Conservation (phyloP, 345 rosid genomes). For the Citrus reticulata region DNA sequence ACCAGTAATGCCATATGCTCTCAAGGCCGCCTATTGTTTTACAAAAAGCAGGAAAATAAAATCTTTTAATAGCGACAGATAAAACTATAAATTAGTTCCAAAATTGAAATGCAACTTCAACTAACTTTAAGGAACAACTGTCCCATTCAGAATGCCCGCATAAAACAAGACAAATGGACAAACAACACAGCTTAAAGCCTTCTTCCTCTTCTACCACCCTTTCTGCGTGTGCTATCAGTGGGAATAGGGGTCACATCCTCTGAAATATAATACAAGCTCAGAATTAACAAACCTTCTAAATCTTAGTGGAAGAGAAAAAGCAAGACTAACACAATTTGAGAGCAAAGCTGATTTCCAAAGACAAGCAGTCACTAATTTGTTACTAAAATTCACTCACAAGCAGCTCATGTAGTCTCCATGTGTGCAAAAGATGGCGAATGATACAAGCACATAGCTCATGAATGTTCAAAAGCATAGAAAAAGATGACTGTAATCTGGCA, state of each 20-base stretch:
- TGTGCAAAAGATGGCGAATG: not conserved
- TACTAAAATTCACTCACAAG: not conserved
- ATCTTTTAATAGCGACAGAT: not conserved
- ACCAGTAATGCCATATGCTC: not conserved
- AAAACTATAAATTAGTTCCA: conserved; percentile 4
- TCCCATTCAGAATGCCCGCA: not conserved
- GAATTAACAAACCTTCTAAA: not conserved
- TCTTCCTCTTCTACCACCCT: conserved; percentile 69
- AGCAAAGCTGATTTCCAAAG: not conserved
- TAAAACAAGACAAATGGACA: not conserved
- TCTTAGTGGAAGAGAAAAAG: not conserved
- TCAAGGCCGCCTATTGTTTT: conserved; percentile 1
- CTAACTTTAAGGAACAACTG: not conserved
- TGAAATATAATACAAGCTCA: conserved; percentile 6
- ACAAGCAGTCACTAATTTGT: not conserved
- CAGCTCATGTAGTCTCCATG: not conserved
- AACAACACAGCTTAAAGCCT: conserved; percentile 33
- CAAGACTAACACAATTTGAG: not conserved
- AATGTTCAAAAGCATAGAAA: not conserved
- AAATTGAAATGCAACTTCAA: not conserved
- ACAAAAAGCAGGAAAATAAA: not conserved
- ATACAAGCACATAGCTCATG: not conserved
- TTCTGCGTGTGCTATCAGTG: conserved; percentile 55
- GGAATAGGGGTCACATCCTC: conserved; percentile 68
- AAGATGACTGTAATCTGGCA: not conserved